Conservation (phyloP, 768 basidiomycete species). For the Kwoniella dejecticola region DNA sequence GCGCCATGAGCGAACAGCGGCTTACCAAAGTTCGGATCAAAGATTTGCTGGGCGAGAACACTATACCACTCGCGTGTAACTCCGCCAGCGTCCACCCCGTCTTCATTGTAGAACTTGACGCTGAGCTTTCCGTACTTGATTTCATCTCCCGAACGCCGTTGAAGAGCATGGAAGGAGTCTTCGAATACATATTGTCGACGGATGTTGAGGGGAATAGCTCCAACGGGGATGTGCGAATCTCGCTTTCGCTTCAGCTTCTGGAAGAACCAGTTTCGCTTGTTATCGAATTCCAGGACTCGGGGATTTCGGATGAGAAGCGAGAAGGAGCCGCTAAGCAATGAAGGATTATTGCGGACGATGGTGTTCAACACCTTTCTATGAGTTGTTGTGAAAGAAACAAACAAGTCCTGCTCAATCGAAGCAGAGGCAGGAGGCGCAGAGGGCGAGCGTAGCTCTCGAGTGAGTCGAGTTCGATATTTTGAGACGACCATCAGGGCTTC, state of each 20-base stretch:
- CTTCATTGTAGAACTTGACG: constrained; percentile 92
- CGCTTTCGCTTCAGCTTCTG: constrained; percentile 51
- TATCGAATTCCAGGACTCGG: constrained; percentile 96
- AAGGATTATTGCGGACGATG: constrained; percentile 98
- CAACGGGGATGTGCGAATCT: constrained; percentile 21
- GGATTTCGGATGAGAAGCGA: constrained; percentile 93
- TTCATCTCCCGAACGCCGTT: constrained; percentile 87
- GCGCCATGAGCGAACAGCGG: not conserved
- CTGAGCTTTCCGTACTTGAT: constrained; percentile 98
- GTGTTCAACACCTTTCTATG: constrained; percentile 92
- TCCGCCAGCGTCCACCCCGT: constrained; percentile 97
- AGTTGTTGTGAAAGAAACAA: constrained; percentile 87
- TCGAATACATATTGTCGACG: constrained; percentile 78
- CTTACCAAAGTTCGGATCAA: constrained; percentile 83
- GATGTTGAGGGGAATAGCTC: constrained; percentile 46
- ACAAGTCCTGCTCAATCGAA: constrained; percentile 78
- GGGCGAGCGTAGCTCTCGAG: constrained; percentile 37
- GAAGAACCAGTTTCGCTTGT: constrained; percentile 77
- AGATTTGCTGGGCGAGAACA: constrained; percentile 96
- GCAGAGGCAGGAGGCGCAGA: constrained; percentile 27
- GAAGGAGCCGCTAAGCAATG: constrained; percentile 97
- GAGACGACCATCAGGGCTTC: constrained; percentile 98
- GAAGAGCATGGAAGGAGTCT: constrained; percentile 91
- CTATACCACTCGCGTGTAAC: constrained; percentile 99
- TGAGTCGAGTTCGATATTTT: constrained; percentile 69